Conservation (phyloP, 306 rosid species). For the Vigna angularis region DNA sequence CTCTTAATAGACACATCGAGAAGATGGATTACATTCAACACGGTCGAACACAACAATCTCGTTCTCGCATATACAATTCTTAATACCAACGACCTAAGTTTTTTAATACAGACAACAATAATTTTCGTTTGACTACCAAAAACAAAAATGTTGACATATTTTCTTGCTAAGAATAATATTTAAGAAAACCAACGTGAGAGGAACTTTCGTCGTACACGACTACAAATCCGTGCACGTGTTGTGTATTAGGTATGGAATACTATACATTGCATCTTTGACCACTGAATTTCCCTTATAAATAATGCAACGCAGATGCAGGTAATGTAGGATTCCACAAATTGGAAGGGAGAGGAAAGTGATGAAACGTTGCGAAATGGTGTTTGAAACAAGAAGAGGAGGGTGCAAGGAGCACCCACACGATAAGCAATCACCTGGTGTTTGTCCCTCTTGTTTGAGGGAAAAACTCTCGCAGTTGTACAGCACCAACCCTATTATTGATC, state of each 20-base stretch:
- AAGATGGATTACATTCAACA: conserved; percentile 44
- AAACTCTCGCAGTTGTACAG: conserved; percentile 54
- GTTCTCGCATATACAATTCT: not conserved
- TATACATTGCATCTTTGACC: conserved; percentile 38
- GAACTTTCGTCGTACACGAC: conserved; percentile 27
- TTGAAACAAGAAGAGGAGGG: conserved; percentile 24
- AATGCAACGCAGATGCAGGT: not conserved
- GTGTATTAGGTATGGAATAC: not conserved
- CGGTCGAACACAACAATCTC: conserved; percentile 41
- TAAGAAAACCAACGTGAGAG: not conserved
- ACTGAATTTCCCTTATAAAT: conserved; percentile 4
- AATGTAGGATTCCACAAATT: not conserved
- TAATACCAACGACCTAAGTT: not conserved
- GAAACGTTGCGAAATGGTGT: conserved; percentile 50
- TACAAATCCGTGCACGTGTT: not conserved
- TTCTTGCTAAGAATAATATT: not conserved
- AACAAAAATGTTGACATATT: not conserved
- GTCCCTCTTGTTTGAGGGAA: conserved; percentile 65
- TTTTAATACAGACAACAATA: not conserved
- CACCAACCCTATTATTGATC: not conserved
- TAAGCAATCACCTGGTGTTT: conserved; percentile 61
- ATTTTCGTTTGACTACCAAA: too few species aligned
- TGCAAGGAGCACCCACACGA: conserved; percentile 61
- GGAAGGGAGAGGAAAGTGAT: conserved; percentile 7
- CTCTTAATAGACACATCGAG: not conserved